A percentile compares a stretch with the other conserved stretches of the same genome.
phyloP scores from a whole-genome alignment of 78 protist genomes.

The Pelomyxa schiedti region DNA sequence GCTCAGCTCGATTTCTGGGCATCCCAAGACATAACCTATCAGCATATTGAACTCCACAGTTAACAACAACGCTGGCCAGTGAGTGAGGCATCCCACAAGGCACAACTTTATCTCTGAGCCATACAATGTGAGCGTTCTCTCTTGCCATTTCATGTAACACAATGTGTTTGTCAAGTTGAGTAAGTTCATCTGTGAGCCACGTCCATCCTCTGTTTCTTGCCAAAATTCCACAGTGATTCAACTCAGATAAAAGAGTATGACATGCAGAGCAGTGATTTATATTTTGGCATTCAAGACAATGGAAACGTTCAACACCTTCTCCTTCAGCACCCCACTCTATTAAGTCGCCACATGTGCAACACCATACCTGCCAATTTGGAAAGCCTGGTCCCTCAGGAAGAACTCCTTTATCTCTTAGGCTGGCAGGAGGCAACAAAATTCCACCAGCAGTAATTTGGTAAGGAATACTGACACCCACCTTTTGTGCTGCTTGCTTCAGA shows the following conservation, averaged over 20 bases:
- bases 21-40: background rate
- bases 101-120: background rate
- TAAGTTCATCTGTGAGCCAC: too few species aligned
- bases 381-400: background rate
- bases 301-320: background rate
- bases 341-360: background rate
- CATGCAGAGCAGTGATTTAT: too few species aligned
- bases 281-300: background rate
- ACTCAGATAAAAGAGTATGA: too few species aligned
- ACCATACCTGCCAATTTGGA: background rate
- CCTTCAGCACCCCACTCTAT: background rate
- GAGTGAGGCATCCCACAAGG: background rate
- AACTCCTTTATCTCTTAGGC: background rate
- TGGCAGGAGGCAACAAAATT: background rate
- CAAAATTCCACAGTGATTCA: too few species aligned
- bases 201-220: too few species aligned
- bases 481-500: background rate
- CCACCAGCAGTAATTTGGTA: background rate
- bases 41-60: background rate
- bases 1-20: too few species aligned
- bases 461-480: background rate
- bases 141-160: too few species aligned
- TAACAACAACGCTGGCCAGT: background rate
- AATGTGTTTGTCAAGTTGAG: too few species aligned
- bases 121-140: background rate